A percentile compares a stretch with the other conserved stretches of the same genome.
phyloP scores from a whole-genome alignment of 306 rosid species.

The Medicago truncatula region DNA sequence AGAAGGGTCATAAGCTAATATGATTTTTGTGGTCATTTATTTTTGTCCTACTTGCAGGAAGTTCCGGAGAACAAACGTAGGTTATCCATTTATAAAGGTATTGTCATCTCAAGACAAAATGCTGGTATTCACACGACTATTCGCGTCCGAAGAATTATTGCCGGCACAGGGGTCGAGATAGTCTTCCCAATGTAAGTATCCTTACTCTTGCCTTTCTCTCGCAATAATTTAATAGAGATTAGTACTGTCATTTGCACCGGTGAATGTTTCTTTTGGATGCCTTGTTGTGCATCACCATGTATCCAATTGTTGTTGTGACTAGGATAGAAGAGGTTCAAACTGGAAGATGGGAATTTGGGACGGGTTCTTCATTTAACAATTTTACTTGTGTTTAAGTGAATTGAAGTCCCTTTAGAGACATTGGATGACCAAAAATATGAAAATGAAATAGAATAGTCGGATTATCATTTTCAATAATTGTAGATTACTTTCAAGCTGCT shows the following conservation, averaged over 20 bases:
- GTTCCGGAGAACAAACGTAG: conserved; percentile 96
- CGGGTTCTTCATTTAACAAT: not conserved
- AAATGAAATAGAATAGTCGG: conserved; percentile 13
- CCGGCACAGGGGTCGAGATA: conserved; percentile 94
- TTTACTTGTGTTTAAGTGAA: not conserved
- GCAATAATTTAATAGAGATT: not conserved
- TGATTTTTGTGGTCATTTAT: conserved; percentile 33
- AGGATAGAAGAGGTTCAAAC: conserved; percentile 15
- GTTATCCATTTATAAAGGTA: conserved; percentile 84
- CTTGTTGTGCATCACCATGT: conserved; percentile 1
- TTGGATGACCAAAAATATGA: conserved; percentile 13
- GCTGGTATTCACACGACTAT: conserved; percentile 96
- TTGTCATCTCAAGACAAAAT: conserved; percentile 91
- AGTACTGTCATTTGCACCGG: conserved; percentile 18
- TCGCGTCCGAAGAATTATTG: conserved; percentile 88
- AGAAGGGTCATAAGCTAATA: not conserved
- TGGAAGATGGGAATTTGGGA: not conserved
- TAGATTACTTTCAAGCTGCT: conserved; percentile 15
- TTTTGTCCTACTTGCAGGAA: conserved; percentile 64
- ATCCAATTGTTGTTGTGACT: conserved; percentile 8
- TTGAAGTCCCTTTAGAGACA: conserved; percentile 13
- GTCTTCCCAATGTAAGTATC: conserved; percentile 86
- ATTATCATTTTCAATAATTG: not conserved
- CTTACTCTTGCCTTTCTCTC: not conserved
- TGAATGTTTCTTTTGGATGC: not conserved